Base-by-base conservation (phyloP, 257 asterid species). In the Rauvolfia tetraphylla region DNA sequence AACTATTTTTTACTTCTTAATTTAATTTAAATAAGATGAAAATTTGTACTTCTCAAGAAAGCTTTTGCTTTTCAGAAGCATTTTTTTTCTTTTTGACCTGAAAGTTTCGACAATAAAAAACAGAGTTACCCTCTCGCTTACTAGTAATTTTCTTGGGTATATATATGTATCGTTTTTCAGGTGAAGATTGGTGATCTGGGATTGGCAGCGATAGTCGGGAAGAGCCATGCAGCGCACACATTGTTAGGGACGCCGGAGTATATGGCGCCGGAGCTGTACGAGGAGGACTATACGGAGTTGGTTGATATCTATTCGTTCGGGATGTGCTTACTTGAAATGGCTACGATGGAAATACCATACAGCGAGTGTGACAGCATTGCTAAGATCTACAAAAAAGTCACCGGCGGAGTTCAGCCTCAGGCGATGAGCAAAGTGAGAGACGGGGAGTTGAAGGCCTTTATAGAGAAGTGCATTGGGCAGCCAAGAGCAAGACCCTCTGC, bases 301-400 rank as follows among this genome's bases (percentile, higher is more conserved):
- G 76, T 92, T 0, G 96, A 92, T 38, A 90, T 92, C 65, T 92
- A 90, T 68, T 85, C 97, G 8, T 92, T 92, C 9, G 97, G 96
- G 20, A 88, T 90, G 97, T 92, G 97, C 79, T 80, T 92, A 82
- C 90, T 92, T n/a, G 97, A 90, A 86, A 83, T 92, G 92, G 94
- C 87, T 72, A 88, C 96, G 0, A 83, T 82, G 0, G 96, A 92
- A 80, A 13, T 92, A 15, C 96, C 97, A 0, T 92, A 92, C 71
- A 85, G 79, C 3, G 96, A 90, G 67, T 91, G 97, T 51, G 94
- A 86, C 25, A 87, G 79, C 36, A 86, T 90, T 39, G 97, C 88
- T 22, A 85, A 85, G 85, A 88, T 91, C 42, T 90, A 88, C 90
- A 91, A 79, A 73, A 90, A 86, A 77, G 97, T 91, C 56, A 84